Base-by-base conservation (phyloP, 768 basidiomycete genomes). In the Termitomyces sp. region DNA sequence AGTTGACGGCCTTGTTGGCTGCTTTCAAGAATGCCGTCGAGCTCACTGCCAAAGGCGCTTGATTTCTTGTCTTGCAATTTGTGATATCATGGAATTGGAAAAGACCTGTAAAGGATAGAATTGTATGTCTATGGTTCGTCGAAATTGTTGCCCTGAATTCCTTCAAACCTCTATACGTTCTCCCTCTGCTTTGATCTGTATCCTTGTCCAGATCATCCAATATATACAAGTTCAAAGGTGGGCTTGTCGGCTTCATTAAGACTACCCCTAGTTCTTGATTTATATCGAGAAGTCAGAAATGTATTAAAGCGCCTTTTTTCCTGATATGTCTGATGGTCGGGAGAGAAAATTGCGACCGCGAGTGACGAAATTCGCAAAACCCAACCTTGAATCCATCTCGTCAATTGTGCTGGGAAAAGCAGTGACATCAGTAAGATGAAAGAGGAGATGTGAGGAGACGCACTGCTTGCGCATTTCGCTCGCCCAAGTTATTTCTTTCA, bases 11-110 rank as follows among this genome's bases (percentile, higher is more conserved):
- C 0, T 73, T 99, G 60, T 76, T 98, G 4, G 95, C 91, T 4
- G 90, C 90, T 6, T 96, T 98, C 78, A 99, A 99, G 72, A 89
- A 91, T 61, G 85, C 92, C 0, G 91, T 97, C 7, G 93, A 96
- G 68, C 68, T 93, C 49, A 81, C 86, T 30, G 74, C 81, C 18
- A 85, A 81, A 58, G 65, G 63, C 33, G 54, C 61, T 34, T 72
- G 59, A 65, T 44, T 30, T 18, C 20, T 37, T 9, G 13, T 36
- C n/a, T 16, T 27, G 31, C 12, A 24, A 15, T 44, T 22, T 15
- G 31, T 46, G 34, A 37, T 22, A 46, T 16, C 41, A 24, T 33
- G 16, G 11, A 56, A 44, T 31, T 41, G 20, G 54, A n/a, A 41
- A 30, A 37, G 27, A 27, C 33, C 41, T 36, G 11, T 45, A 37